A percentile compares a stretch with the other conserved stretches of the same genome.
Evolutionary conservation across 768 basidiomycete genomes (phyloP).

Genomic region (Rhodotorula diobovata): DNA sequence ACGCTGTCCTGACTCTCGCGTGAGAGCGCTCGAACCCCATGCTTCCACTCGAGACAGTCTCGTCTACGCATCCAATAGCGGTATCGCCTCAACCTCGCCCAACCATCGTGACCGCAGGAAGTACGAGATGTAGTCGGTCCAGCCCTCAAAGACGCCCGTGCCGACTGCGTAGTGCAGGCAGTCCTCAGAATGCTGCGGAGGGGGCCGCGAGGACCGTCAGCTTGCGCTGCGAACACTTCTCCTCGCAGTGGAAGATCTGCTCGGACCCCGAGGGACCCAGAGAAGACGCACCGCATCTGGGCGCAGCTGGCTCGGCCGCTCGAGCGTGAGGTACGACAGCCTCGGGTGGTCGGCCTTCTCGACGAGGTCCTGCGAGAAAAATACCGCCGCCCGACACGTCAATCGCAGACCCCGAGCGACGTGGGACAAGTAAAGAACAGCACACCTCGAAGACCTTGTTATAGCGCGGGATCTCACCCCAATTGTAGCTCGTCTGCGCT

Average conservation of each 20-base stretch:
- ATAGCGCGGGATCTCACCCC: background rate
- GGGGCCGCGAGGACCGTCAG: background rate
- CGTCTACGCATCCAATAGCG: background rate
- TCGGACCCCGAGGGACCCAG: too few species aligned
- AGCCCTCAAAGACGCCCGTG: constrained; percentile 6
- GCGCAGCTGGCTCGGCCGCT: background rate
- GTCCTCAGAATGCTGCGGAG: constrained; percentile 4
- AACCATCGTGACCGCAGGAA: background rate
- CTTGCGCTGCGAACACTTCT: too few species aligned
- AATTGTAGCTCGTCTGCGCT: background rate
- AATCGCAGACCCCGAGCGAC: background rate
- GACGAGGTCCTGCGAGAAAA: background rate
- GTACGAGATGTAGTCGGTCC: constrained; percentile 2
- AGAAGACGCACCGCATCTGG: background rate
- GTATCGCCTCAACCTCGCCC: background rate
- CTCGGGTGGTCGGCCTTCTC: background rate
- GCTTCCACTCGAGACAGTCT: background rate
- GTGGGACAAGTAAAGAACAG: background rate
- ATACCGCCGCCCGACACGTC: background rate
- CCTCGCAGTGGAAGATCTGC: too few species aligned
- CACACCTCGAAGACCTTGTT: background rate
- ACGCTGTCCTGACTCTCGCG: background rate
- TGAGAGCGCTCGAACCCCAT: background rate
- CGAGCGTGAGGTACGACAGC: background rate
- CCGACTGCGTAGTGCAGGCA: constrained; percentile 3